Base-by-base conservation (phyloP, 331 rosid species). In the Arachis monticola region DNA sequence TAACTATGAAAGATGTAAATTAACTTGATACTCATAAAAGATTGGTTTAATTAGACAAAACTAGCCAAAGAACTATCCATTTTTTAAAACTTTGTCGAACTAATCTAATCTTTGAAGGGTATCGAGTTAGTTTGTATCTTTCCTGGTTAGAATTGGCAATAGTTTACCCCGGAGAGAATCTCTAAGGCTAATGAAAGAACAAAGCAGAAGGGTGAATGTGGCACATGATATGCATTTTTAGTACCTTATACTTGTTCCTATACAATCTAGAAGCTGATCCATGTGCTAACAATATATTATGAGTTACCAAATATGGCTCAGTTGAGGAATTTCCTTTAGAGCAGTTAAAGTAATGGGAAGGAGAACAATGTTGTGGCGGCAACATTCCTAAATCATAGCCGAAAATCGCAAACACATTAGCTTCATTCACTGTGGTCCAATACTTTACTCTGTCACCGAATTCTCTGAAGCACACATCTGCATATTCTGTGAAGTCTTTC, bases 381-480 rank as follows among this genome's bases (percentile, higher is more conserved):
- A 57, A 38, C 0, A 0, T 0, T 69, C 93, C 96, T 1, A 1
- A 0, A 72, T 76, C 88, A 57, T 90, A 88, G 58, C 91, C 91
- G 8, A 32, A 38, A 0, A 62, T 0, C 8, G 67, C 64, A 38
- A 57, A 75, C 7, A 70, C 58, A 77, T 86, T 90, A 12, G 71
- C 68, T 77, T 90, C 92, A 10, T 90, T 87, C 46, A 87, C 2
- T 0, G 91, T 85, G 56, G 80, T 85, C 91, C 92, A 90, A 60
- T 87, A 40, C 67, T 64, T 78, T 32, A 90, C 84, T 76, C 85
- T 80, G 67, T 87, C 88, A 0, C 91, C 89, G 62, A 90, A 90
- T 61, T 69, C 84, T 66, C 66, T 69, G 63, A 87, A 90, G 69
- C 92, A 88, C 70, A 88, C 79, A 65, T 86, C 75, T 1, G 82